Evolutionary conservation across 805 yeast species (phyloP), one percentile per base, ranked within the genome.

Genomic region (Starmerella cellae): DNA sequence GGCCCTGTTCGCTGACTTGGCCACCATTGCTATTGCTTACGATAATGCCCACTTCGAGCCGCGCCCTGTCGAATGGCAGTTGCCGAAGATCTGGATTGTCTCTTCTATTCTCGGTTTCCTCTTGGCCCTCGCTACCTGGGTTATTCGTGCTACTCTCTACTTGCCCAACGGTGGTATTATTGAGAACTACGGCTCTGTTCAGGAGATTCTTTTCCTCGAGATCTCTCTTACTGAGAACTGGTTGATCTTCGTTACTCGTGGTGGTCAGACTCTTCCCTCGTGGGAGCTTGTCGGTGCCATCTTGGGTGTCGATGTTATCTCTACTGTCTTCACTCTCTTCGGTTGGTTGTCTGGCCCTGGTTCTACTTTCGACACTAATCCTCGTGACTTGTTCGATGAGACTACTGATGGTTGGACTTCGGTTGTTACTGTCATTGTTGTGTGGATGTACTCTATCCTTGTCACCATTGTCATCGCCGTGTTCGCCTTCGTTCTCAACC

Each of bases 261-360:
- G 95, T 65, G 95, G 94, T 72, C 93, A 94, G 67, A 84, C 87
- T 82, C 78, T 87, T 88, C 95, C 95, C 73, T 80, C 93, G 39
- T 84, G 95, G 95, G 94, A 84, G 76, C 79, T 84, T 68, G 63
- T 88, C 59, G 91, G 85, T 74, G 95, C 95, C 63, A 94, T 84
- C 60, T 73, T 82, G 61, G 73, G 70, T 65, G 95, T 84, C 63
- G 95, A 84, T 71, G 71, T 83, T 73, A 70, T 84, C 59, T 88
- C 95, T 55, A 83, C 95, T 52, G 74, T 82, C 79, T 84, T 84
- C 78, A 68, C 81, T 59, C 69, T 83, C 63, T 84, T 84, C 77
- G 95, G 95, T 60, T 84, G 95, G 95, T 79, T 93, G 49, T 59
- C 63, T 45, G 64, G 63, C 45, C 56, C 60, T 37, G 61, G 60